phyloP scores from a whole-genome alignment of 2,329 filamentous ascomycete genomes.

The Penicillium verrucosum region DNA sequence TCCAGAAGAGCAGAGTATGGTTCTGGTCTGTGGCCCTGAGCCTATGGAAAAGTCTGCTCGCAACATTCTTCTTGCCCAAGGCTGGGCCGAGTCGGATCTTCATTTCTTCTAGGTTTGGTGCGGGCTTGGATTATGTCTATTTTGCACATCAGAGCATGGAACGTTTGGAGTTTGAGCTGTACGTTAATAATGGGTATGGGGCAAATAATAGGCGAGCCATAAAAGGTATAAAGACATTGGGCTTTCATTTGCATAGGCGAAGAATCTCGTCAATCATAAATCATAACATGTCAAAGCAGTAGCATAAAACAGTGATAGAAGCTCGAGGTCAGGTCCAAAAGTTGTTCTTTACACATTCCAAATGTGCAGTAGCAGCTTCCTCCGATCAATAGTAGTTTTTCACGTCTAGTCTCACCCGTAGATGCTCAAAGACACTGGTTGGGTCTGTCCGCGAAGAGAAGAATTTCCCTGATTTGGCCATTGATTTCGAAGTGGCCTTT shows the following conservation, averaged over 20 bases:
- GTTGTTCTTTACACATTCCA: not conserved
- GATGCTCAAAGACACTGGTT: slow-evolving; percentile 63
- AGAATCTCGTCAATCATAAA: slow-evolving; percentile 6
- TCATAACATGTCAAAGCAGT: not conserved
- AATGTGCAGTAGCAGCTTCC: not conserved
- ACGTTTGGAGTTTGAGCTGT: not conserved
- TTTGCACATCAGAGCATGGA: not conserved
- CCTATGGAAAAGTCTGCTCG: slow-evolving; percentile 67
- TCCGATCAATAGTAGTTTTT: slow-evolving; percentile 58
- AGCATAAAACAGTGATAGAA: not conserved
- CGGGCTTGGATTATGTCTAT: not conserved
- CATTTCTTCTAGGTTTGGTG: slow-evolving; percentile 63
- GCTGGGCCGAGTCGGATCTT: slow-evolving; percentile 70
- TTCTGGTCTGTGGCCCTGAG: slow-evolving; percentile 76
- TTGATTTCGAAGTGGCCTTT: slow-evolving; percentile 48
- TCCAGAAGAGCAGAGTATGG: slow-evolving; percentile 55
- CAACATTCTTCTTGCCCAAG: slow-evolving; percentile 56
- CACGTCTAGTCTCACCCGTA: slow-evolving; percentile 70
- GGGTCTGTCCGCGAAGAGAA: slow-evolving; percentile 38
- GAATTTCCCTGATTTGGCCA: slow-evolving; percentile 23
- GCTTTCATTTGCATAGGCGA: not conserved
- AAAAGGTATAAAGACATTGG: not conserved
- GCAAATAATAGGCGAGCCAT: not conserved
- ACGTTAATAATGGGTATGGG: not conserved
- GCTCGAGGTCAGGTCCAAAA: too few species aligned